Base-by-base conservation (phyloP, 148 eudicot genomes). In the Gaultheria prostrata region DNA sequence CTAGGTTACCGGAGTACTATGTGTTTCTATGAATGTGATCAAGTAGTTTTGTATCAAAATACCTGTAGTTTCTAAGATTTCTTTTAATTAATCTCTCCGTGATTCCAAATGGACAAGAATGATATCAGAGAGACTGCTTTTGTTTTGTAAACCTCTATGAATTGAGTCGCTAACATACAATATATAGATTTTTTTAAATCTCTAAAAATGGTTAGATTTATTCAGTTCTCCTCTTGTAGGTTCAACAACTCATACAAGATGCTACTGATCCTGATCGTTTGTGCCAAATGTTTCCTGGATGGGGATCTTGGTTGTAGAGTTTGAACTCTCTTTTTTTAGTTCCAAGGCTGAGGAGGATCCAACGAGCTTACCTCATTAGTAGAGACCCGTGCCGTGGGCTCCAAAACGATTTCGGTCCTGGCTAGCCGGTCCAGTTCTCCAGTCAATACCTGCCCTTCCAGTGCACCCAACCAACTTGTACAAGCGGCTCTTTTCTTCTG, bases 261-360 rank as follows among this genome's bases (percentile, higher is more conserved):
- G 98, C 99, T 56, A 92, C 90, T 70, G 99, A 97, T 91, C 91
- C 99, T 18, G 99, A 97, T 83, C 95, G 99, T 6, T 80, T 94
- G 83, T 91, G 92, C 86, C 90, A 94, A 15, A 90, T 97, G 98
- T 97, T 93, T 86, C 99, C 98, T 32, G 99, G 98, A 87, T 97
- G 99, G 99, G 99, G 93, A 80, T 91, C 98, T 63, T 97, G 99
- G 99, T 76, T 97, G 91, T 97, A n/a, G n/a, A n/a, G n/a, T n/a
- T n/a, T n/a, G n/a, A n/a, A n/a, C n/a, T n/a, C n/a, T n/a, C n/a
- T n/a, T n/a, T n/a, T n/a, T n/a, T n/a, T n/a, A n/a, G n/a, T n/a
- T n/a, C n/a, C n/a, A n/a, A n/a, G n/a, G n/a, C n/a, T n/a, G n/a
- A n/a, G n/a, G n/a, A n/a, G n/a, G n/a, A n/a, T n/a, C n/a, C n/a